phyloP scores from a whole-genome alignment of 2,329 filamentous ascomycete genomes.

The Ascochyta lentis region DNA sequence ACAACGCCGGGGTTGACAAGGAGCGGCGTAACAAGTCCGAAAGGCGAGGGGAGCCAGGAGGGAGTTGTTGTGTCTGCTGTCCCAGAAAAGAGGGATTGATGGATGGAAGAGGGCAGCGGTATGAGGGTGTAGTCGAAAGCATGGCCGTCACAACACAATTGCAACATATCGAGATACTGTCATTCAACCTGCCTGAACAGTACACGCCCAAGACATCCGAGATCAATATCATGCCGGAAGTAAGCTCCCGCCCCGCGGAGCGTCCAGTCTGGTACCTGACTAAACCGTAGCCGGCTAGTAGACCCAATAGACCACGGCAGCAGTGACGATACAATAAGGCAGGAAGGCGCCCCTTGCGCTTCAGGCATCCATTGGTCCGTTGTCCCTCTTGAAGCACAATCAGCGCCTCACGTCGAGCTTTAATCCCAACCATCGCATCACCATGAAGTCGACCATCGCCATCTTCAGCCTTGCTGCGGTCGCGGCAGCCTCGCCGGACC shows the following conservation, averaged over 20 bases:
- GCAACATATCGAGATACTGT: neutral
- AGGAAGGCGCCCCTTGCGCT: neutral
- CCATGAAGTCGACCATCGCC: conserved; percentile 20
- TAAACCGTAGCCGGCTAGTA: neutral
- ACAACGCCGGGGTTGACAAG: conserved; percentile 19
- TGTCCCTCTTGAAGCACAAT: no score
- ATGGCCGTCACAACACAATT: neutral
- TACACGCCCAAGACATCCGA: neutral
- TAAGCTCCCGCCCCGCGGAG: neutral
- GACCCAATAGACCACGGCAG: neutral
- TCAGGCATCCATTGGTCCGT: neutral
- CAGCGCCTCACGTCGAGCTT: no score
- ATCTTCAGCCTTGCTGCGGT: conserved; percentile 16
- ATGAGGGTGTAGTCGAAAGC: neutral
- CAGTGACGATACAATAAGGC: conserved; percentile 4
- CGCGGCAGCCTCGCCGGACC: conserved; percentile 21
- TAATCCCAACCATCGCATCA: neutral
- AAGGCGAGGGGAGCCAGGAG: conserved; percentile 28
- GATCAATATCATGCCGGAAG: neutral
- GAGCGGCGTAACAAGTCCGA: conserved; percentile 14
- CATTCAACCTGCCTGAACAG: neutral
- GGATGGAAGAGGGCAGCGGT: neutral
- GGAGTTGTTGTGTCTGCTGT: conserved; percentile 24
- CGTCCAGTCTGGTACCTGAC: conserved; percentile 6
- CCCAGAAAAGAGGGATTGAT: conserved; percentile 30